These are phyloP conservation scores for Solanum lignicaule DNA, from an alignment of 257 asterid genomes.

Conservation along the genomic window DNA sequence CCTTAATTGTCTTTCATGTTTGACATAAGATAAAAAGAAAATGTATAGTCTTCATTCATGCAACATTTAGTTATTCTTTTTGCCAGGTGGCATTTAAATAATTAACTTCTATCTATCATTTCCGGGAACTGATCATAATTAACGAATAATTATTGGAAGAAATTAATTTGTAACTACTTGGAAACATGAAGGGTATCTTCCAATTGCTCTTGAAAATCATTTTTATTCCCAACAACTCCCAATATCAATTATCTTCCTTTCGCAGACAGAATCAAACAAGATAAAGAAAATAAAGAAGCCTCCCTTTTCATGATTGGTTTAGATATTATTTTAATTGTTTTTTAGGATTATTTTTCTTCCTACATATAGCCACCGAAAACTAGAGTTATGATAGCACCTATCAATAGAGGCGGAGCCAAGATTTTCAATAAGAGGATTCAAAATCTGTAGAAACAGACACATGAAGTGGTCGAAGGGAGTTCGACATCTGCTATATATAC, in stretches of 20 bases:
- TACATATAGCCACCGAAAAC: neutral
- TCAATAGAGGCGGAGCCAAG: neutral
- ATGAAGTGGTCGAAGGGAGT: too few relatives aligned
- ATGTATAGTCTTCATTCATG: neutral
- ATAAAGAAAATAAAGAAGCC: neutral
- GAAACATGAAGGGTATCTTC: neutral
- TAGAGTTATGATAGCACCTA: neutral
- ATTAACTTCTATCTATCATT: neutral
- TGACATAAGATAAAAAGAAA: neutral
- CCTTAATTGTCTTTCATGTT: neutral
- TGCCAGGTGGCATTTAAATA: neutral
- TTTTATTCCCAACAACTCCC: neutral
- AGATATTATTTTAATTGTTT: neutral
- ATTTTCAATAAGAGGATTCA: too few relatives aligned
- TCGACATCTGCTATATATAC: too few relatives aligned
- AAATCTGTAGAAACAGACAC: too few relatives aligned
- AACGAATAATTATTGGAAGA: neutral
- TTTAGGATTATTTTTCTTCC: neutral
- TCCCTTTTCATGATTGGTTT: neutral
- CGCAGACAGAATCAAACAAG: neutral
- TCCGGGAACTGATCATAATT: too few relatives aligned
- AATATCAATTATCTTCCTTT: neutral
- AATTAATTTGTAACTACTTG: too few relatives aligned
- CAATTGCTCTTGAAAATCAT: neutral
- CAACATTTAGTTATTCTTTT: neutral